Evolutionary conservation across 2,329 filamentous ascomycete genomes (phyloP), one percentile per base, ranked within the genome.

Genomic region (Aspergillus thermomutatus): DNA sequence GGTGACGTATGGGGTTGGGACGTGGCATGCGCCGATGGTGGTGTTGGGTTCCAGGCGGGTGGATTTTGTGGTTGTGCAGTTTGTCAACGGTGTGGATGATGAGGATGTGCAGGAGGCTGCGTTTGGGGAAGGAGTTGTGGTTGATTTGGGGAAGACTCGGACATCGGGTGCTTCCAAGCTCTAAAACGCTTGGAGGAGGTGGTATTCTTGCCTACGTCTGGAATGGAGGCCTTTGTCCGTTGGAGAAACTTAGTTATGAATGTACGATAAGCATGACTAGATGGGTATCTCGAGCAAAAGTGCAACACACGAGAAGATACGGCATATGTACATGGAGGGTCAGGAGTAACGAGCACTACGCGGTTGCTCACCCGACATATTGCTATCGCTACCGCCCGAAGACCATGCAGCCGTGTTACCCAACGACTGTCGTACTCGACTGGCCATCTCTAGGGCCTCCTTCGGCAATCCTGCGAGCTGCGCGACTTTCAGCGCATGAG

Each of bases 21-120:
- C 92, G 53, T 99, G 88, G 93, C 94, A 99, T 79, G 92, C 93
- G 59, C 94, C 94, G 0, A 97, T 99, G 93, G 89, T 92, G 14
- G 92, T 91, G 17, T 75, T 97, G 50, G 92, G 92, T 0, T 72
- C 76, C 47, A 76, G 79, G 53, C 81, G 86, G 21, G 79, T 97
- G 49, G 91, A 94, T 70, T 97, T 97, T 73, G 84, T 96, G 4
- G 93, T 97, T 1, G 84, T 90, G 63, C 93, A 97, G 77, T 94
- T 90, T 77, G 87, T 87, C 34, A 97, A 95, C 73, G 92, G 90
- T 2, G 87, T 94, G 11, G 83, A 77, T 0, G 77, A 82, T 1
- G 93, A 97, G 76, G 94, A 99, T 75, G 96, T 91, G 67, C 91
- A 99, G 78, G 87, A 96, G 75, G 85, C 90, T 19, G 77, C 71